These are phyloP conservation scores for Edaphochlamys debaryana DNA, from an alignment of 139 green algal genomes.

Conservation along the genomic window DNA sequence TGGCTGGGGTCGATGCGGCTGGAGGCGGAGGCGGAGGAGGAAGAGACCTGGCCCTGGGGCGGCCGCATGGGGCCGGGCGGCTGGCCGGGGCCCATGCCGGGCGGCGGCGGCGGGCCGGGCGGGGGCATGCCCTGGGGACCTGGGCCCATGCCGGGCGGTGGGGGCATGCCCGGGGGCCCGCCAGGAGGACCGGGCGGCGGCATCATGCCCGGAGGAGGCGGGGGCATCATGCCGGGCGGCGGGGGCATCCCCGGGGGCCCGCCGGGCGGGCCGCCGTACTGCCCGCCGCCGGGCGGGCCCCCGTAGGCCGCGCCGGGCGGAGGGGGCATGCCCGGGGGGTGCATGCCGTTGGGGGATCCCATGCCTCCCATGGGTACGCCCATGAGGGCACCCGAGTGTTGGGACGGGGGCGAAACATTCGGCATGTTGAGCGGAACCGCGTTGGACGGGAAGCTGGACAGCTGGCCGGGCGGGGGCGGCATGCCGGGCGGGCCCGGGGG, in stretches of 20 bases:
- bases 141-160: not conserved
- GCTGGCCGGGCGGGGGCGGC: not conserved
- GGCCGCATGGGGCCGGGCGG: not conserved
- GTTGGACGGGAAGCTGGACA: conserved; percentile 15
- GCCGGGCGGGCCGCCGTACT: no score
- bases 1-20: conserved; percentile 84
- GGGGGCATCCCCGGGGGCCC: not conserved
- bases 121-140: conserved; percentile 13
- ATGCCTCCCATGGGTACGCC: not conserved
- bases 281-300: no score
- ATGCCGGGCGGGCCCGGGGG: conserved; percentile 7
- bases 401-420: conserved; percentile 19
- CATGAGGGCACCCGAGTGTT: conserved; percentile 19
- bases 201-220: conserved; percentile 1
- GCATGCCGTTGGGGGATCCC: not conserved
- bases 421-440: conserved; percentile 29
- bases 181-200: conserved; percentile 18
- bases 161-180: not conserved
- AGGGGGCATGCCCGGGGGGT: conserved; percentile 11
- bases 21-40: not conserved
- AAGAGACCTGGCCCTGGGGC: not conserved
- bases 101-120: conserved; percentile 1
- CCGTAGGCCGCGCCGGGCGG: not conserved
- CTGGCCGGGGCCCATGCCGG: not conserved
- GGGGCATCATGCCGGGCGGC: conserved; percentile 2